Evolutionary conservation across 2,329 filamentous ascomycete species (phyloP).

Genomic region (Sporothrix brunneoviolacea): DNA sequence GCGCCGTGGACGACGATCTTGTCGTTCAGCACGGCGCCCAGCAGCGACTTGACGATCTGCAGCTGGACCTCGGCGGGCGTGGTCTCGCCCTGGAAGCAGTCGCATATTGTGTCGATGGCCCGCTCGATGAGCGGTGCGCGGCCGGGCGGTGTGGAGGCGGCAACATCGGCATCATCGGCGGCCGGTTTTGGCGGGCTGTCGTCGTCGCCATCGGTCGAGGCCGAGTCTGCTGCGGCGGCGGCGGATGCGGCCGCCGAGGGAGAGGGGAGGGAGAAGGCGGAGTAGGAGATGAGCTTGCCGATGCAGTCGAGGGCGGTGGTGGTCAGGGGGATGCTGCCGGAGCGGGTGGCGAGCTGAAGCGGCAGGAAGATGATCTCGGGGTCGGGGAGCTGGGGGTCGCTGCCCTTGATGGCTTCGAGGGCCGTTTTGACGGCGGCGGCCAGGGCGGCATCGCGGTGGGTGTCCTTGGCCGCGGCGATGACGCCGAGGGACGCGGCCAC

Average conservation of each 20-base stretch:
- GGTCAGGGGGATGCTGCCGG: conserved; percentile 75
- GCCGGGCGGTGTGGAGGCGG: conserved; percentile 23
- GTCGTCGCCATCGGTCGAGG: conserved; percentile 19
- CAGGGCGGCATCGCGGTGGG: conserved; percentile 76
- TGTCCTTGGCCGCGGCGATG: conserved; percentile 88
- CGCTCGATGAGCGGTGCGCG: conserved; percentile 82
- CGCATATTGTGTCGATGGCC: conserved; percentile 98
- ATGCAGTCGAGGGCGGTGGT: conserved; percentile 95
- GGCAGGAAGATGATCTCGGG: conserved; percentile 90
- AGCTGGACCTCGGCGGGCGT: conserved; percentile 89
- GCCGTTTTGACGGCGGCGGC: conserved; percentile 76
- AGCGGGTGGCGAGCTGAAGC: conserved; percentile 81
- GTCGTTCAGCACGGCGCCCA: conserved; percentile 94
- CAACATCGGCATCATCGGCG: conserved; percentile 29
- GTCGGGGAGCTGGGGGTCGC: conserved; percentile 73
- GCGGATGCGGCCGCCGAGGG: conserved; percentile 30
- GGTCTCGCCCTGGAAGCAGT: conserved; percentile 95
- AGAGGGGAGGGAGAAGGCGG: conserved; percentile 80
- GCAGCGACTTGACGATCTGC: conserved; percentile 94
- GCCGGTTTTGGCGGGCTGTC: conserved; percentile 19
- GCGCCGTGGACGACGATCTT: conserved; percentile 98
- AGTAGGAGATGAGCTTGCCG: conserved; percentile 97
- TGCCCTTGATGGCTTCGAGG: conserved; percentile 77
- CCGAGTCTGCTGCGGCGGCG: conserved; percentile 30
- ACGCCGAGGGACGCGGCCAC: conserved; percentile 88